Conservation (phyloP, 75 land plant species). For the Selaginella tamariscina region DNA sequence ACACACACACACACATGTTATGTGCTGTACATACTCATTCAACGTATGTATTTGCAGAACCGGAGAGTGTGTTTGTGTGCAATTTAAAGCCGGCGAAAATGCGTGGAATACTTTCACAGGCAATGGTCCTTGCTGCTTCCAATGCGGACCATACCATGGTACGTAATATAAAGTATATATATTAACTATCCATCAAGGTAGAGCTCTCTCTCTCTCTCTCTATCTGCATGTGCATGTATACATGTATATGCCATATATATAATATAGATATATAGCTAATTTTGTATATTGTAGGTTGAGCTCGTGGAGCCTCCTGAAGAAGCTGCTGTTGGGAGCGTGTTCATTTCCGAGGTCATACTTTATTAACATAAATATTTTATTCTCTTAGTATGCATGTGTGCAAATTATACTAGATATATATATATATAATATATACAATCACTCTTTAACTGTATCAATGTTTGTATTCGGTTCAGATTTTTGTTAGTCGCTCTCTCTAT, state of each 20-base stretch:
- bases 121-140: conserved; percentile 94
- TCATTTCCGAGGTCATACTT: too few species aligned
- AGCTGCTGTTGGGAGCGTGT: conserved; percentile 78
- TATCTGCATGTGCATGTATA: not conserved
- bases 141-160: conserved; percentile 71
- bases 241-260: not conserved
- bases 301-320: conserved; percentile 69
- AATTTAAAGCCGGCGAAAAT: conserved; percentile 88
- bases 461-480: too few species aligned
- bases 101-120: conserved; percentile 92
- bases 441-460: too few species aligned
- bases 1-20: too few species aligned
- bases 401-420: too few species aligned
- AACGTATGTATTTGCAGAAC: conserved; percentile 35
- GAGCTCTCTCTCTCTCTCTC: not conserved
- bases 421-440: too few species aligned
- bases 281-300: conserved; percentile 32
- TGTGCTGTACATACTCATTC: too few species aligned
- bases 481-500: too few species aligned
- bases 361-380: too few species aligned
- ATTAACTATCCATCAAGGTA: not conserved
- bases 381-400: too few species aligned
- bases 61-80: conserved; percentile 84
- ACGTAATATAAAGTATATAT: not conserved
- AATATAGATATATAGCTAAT: conserved; percentile 13